These are phyloP conservation scores for Priceomyces haplophilus DNA, from an alignment of 805 yeast species.

Conservation along the genomic window DNA sequence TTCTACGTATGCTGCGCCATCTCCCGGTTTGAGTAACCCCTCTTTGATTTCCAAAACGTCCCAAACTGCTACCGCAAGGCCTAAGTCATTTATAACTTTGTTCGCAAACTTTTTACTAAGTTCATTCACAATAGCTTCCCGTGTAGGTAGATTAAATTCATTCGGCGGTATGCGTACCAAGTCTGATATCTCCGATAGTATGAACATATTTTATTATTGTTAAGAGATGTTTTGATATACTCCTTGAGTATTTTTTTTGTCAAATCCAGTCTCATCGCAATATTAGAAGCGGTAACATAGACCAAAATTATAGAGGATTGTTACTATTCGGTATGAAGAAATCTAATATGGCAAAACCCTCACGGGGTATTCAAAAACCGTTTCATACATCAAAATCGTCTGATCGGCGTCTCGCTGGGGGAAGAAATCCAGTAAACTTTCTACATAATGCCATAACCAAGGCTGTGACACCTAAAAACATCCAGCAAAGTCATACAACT, in stretches of 20 bases:
- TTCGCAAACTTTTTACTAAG: conserved; percentile 83
- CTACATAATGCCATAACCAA: conserved; percentile 24
- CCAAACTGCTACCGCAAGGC: conserved; percentile 81
- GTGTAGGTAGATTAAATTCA: conserved; percentile 68
- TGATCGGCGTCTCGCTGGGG: conserved; percentile 55
- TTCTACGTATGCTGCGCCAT: conserved; percentile 81
- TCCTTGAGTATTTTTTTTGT: not conserved
- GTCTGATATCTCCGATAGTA: conserved; percentile 76
- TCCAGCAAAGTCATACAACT: conserved; percentile 9
- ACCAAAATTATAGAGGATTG: not conserved
- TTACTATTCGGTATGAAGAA: not conserved
- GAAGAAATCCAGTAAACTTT: conserved; percentile 45
- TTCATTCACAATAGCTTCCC: conserved; percentile 72
- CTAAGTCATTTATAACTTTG: conserved; percentile 77
- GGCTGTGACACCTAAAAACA: conserved; percentile 17
- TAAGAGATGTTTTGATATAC: not conserved
- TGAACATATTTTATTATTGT: conserved; percentile 57
- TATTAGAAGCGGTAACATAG: not conserved
- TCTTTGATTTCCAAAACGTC: conserved; percentile 81
- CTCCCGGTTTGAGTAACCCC: conserved; percentile 90
- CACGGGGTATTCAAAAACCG: not conserved
- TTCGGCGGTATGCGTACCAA: conserved; percentile 87
- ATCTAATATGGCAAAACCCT: not conserved
- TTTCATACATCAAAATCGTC: conserved; percentile 40
- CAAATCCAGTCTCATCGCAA: not conserved